Evolutionary conservation across 139 green algal species (phyloP).

Genomic region (Ostreobium quekettii): DNA sequence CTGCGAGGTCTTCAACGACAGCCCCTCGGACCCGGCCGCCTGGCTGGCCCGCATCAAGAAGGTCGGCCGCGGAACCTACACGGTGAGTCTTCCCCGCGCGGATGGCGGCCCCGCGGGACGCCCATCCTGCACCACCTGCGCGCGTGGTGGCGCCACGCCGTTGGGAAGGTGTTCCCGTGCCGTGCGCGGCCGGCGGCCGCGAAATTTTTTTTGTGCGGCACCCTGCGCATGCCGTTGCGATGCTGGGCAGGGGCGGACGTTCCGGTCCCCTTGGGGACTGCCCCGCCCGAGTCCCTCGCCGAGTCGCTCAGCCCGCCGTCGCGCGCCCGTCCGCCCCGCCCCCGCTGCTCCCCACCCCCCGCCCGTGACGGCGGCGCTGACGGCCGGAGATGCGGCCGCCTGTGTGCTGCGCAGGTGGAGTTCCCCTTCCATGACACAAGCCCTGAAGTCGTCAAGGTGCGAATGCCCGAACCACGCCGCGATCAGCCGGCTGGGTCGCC

Average conservation of each 20-base stretch:
- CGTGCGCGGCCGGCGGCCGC: not conserved
- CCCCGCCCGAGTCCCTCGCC: not conserved
- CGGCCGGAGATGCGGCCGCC: not conserved
- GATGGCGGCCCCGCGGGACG: too few species aligned
- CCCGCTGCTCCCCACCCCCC: not conserved
- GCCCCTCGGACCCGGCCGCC: slow-evolving; percentile 42
- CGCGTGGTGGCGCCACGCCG: too few species aligned
- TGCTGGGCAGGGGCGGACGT: not conserved
- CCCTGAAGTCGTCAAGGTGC: slow-evolving; percentile 30
- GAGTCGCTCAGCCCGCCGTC: not conserved
- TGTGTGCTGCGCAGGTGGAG: slow-evolving; percentile 24
- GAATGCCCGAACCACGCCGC: too few species aligned
- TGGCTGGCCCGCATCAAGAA: slow-evolving; percentile 35
- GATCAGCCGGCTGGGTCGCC: not conserved
- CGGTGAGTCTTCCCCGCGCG: not conserved
- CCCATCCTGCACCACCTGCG: too few species aligned
- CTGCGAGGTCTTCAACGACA: slow-evolving; percentile 50
- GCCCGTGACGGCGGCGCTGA: not conserved
- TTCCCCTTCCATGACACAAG: slow-evolving; percentile 50
- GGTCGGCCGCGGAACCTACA: not conserved
- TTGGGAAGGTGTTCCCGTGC: too few species aligned
- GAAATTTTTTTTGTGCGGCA: slow-evolving; percentile 10
- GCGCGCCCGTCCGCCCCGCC: too few species aligned
- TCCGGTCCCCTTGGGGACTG: slow-evolving; percentile 1
- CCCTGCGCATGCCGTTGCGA: too few species aligned